Evolutionary conservation across 2,329 filamentous ascomycete species (phyloP).

Genomic region (Cladophialophora immunda): DNA sequence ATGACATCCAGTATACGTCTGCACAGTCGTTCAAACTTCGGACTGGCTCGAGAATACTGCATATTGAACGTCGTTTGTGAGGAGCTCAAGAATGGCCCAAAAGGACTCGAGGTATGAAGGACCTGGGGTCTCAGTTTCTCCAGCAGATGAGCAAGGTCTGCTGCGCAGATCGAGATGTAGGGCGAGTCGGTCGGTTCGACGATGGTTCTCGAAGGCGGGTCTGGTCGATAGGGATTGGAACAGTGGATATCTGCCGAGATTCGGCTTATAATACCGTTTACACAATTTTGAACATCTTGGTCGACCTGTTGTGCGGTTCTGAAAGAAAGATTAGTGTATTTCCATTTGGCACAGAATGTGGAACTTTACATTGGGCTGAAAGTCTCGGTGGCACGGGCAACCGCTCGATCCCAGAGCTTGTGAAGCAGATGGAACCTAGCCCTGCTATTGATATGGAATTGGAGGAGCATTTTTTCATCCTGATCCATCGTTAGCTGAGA

Average conservation of each 20-base stretch:
- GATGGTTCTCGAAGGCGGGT: background rate
- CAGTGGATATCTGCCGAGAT: conserved; percentile 27
- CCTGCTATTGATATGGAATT: conserved; percentile 92
- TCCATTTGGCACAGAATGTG: conserved; percentile 26
- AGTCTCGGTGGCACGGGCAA: conserved; percentile 81
- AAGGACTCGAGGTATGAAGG: conserved; percentile 71
- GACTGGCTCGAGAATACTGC: conserved; percentile 34
- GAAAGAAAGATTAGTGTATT: conserved; percentile 44
- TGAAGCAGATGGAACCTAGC: conserved; percentile 78
- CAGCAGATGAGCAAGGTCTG: conserved; percentile 38
- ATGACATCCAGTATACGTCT: conserved; percentile 36
- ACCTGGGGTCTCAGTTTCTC: conserved; percentile 73
- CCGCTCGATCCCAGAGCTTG: conserved; percentile 81
- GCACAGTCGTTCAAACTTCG: conserved; percentile 36
- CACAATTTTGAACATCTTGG: conserved; percentile 27
- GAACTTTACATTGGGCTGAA: conserved; percentile 68
- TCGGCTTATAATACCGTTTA: conserved; percentile 33
- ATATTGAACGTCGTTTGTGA: conserved; percentile 35
- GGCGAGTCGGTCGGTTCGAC: background rate
- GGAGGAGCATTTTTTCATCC: conserved; percentile 73
- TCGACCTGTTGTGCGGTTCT: conserved; percentile 29
- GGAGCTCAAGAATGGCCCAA: conserved; percentile 34
- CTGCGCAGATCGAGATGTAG: conserved; percentile 34
- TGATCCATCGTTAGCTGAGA: conserved; percentile 50
- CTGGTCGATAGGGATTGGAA: conserved; percentile 32